Percentiles rank a stretch among this genome's conserved stretches.
These are phyloP conservation scores for Trypanosoma scelopori DNA, from an alignment of 208 protist genomes.

Conservation along the genomic window DNA sequence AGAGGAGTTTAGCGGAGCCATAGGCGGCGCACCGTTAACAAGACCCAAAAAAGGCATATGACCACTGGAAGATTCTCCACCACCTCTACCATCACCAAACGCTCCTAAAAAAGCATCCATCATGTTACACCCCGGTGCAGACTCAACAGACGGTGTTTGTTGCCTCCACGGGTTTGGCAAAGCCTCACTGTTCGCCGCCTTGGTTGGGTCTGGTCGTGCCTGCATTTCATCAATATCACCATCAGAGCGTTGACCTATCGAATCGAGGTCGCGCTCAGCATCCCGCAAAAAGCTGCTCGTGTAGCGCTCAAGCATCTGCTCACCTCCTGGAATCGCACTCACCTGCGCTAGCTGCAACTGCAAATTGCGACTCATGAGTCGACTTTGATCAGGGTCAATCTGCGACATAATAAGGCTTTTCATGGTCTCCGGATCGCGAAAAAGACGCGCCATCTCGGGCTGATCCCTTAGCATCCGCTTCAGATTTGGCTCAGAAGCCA, in stretches of 20 bases:
- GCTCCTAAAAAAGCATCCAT: neutral
- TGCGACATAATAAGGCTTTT: constrained; percentile 69
- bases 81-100: neutral
- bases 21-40: neutral
- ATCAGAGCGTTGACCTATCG: neutral
- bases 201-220: constrained; percentile 43
- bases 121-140: neutral
- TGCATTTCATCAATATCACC: constrained; percentile 24
- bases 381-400: constrained; percentile 63
- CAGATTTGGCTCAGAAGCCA: constrained; percentile 42
- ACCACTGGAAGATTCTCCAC: neutral
- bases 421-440: constrained; percentile 71
- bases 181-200: constrained; percentile 55
- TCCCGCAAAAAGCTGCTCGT: constrained; percentile 37
- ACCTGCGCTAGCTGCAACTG: constrained; percentile 74
- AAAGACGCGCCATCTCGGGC: constrained; percentile 49
- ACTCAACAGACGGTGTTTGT: neutral
- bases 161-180: constrained; percentile 32
- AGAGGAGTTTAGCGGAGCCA: neutral
- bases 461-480: constrained; percentile 51
- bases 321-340: constrained; percentile 56
- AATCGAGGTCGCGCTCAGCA: constrained; percentile 26
- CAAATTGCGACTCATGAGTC: constrained; percentile 48
- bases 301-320: constrained; percentile 65
- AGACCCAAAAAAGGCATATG: constrained; percentile 1